Conservation (phyloP, 1,139 yeast species). For the Geotrichum cucujoidarum region DNA sequence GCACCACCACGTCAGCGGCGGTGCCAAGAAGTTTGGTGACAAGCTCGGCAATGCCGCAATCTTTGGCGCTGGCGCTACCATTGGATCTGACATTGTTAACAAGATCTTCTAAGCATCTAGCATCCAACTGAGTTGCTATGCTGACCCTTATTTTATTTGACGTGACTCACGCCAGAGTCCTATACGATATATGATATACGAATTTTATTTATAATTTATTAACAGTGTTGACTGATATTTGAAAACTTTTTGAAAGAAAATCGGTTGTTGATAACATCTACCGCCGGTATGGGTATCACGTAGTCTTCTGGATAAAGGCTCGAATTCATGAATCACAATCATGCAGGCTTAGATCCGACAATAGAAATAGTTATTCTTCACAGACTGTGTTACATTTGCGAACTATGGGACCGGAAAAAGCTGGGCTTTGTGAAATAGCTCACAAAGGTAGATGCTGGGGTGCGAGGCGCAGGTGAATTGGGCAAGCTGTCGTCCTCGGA, state of each 20-base stretch:
- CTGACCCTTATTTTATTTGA: too few species aligned
- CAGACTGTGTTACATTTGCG: background rate
- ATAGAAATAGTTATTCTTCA: too few species aligned
- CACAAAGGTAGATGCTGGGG: background rate
- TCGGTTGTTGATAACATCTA: too few species aligned
- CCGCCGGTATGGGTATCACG: too few species aligned
- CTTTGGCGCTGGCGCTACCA: conserved; percentile 95
- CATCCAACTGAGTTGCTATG: background rate
- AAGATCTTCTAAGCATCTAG: conserved; percentile 56
- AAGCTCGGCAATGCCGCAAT: conserved; percentile 88
- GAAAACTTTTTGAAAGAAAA: background rate
- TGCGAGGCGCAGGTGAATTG: background rate
- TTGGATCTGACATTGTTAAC: conserved; percentile 83
- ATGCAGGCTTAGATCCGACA: too few species aligned
- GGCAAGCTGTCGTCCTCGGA: background rate
- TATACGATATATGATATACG: too few species aligned
- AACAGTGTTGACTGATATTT: too few species aligned
- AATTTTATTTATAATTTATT: too few species aligned
- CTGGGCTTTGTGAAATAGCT: background rate
- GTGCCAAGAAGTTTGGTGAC: conserved; percentile 66
- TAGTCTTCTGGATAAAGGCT: too few species aligned
- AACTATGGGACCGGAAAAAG: background rate
- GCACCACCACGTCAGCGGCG: conserved; percentile 30
- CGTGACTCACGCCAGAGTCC: too few species aligned
- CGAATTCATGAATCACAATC: too few species aligned